Percentiles rank a stretch among this genome's conserved stretches.
phyloP scores from a whole-genome alignment of 164 flowering plant species.

The Vitis rupestris region DNA sequence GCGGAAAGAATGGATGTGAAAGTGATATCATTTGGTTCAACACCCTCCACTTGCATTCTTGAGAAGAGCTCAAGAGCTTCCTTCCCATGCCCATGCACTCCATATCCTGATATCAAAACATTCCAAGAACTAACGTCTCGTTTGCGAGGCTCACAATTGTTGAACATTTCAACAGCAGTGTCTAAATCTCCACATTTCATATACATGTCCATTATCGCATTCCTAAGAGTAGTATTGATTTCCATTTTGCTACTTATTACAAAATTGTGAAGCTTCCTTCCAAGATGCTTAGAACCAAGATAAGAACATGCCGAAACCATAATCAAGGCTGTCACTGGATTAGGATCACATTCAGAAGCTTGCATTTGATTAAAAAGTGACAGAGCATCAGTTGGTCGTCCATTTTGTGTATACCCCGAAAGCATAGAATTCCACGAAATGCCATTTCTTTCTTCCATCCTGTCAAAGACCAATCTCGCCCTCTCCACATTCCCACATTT shows the following conservation, averaged over 20 bases:
- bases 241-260: conserved; percentile 16
- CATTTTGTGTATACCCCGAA: conserved; percentile 44
- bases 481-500: conserved; percentile 32
- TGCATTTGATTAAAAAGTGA: conserved; percentile 39
- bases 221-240: conserved; percentile 28
- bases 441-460: conserved; percentile 31
- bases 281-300: conserved; percentile 37
- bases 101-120: conserved; percentile 44
- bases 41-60: conserved; percentile 34
- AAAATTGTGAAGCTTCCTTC: conserved; percentile 36
- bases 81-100: conserved; percentile 43
- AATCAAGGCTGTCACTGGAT: conserved; percentile 39
- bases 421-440: conserved; percentile 55
- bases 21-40: conserved; percentile 44
- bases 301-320: conserved; percentile 40
- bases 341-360: conserved; percentile 24
- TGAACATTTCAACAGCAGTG: conserved; percentile 32
- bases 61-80: conserved; percentile 32
- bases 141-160: conserved; percentile 15
- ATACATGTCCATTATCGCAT: conserved; percentile 50
- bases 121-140: conserved; percentile 39
- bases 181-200: conserved; percentile 48
- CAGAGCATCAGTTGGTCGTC: conserved; percentile 39
- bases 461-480: conserved; percentile 32
- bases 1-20: conserved; percentile 42